Conservation (phyloP, 176 grass and related monocot species). For the Cenchrus americanus region DNA sequence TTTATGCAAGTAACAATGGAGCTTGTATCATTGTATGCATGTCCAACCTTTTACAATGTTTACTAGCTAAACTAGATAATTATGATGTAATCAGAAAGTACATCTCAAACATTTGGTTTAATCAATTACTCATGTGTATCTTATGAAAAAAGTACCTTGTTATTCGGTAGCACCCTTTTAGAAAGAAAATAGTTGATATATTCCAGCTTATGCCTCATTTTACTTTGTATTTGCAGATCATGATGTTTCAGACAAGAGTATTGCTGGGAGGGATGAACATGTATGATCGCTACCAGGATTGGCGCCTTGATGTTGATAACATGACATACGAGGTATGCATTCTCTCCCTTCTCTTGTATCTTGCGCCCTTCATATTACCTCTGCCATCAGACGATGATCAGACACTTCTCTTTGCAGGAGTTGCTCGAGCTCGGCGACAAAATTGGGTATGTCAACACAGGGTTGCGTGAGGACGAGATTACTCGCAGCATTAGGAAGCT, state of each 20-base stretch:
- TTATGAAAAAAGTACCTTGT: not conserved
- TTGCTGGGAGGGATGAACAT: conserved; percentile 80
- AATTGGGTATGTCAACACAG: conserved; percentile 93
- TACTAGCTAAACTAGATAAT: not conserved
- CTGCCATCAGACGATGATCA: not conserved
- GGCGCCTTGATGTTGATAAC: conserved; percentile 94
- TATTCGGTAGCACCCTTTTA: not conserved
- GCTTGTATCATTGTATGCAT: not conserved
- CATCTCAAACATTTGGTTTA: not conserved
- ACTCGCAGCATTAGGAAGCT: conserved; percentile 58
- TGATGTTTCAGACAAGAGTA: conserved; percentile 96
- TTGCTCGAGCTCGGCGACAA: conserved; percentile 86
- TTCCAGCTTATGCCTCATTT: not conserved
- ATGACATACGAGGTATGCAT: conserved; percentile 86
- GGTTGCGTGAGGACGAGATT: conserved; percentile 93
- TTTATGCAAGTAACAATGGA: not conserved
- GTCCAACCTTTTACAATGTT: not conserved
- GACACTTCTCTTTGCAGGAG: conserved; percentile 56
- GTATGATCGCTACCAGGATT: conserved; percentile 74
- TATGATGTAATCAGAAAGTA: not conserved
- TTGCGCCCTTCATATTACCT: not conserved
- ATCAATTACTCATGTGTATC: not conserved
- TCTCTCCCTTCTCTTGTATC: not conserved
- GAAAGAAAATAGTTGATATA: not conserved
- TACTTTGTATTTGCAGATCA: conserved; percentile 60